Conservation (phyloP, 306 rosid species). For the Vigna radiata region DNA sequence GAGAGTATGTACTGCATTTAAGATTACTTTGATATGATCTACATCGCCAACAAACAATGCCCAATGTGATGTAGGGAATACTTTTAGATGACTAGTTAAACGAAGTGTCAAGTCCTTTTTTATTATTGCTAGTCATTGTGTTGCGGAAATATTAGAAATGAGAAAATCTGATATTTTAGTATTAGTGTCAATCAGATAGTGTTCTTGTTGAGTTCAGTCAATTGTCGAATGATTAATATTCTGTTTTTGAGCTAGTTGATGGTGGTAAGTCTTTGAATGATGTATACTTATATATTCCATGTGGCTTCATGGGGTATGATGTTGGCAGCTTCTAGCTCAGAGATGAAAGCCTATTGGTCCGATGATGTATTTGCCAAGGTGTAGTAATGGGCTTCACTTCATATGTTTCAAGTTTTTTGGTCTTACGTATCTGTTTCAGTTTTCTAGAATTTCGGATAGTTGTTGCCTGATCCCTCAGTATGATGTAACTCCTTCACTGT, state of each 20-base stretch:
- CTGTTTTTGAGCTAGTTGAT: slow-evolving; percentile 25
- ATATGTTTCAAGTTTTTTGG: not conserved
- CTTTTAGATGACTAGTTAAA: slow-evolving; percentile 8
- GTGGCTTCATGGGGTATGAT: slow-evolving; percentile 80
- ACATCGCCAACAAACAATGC: not conserved
- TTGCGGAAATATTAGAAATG: not conserved
- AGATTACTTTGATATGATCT: not conserved
- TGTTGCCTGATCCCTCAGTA: slow-evolving; percentile 34
- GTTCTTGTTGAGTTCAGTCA: slow-evolving; percentile 25
- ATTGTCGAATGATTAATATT: slow-evolving; percentile 32
- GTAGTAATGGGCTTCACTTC: slow-evolving; percentile 17
- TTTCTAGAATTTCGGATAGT: slow-evolving; percentile 33
- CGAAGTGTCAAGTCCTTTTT: not conserved
- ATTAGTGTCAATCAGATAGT: not conserved
- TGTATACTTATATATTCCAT: slow-evolving; percentile 52
- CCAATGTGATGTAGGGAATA: not conserved
- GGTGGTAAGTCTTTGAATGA: slow-evolving; percentile 23
- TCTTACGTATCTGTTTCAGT: slow-evolving; percentile 30
- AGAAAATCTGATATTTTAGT: slow-evolving; percentile 5
- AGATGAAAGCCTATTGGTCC: slow-evolving; percentile 61
- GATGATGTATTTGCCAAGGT: slow-evolving; percentile 82
- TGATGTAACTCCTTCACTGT: slow-evolving; percentile 31
- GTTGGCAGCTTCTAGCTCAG: slow-evolving; percentile 60
- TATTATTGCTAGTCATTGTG: not conserved
- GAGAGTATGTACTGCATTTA: not conserved